A percentile compares a stretch with the other conserved stretches of the same genome.
Conservation (phyloP, 352 stramenopile species). For the Pythium graminicola region DNA sequence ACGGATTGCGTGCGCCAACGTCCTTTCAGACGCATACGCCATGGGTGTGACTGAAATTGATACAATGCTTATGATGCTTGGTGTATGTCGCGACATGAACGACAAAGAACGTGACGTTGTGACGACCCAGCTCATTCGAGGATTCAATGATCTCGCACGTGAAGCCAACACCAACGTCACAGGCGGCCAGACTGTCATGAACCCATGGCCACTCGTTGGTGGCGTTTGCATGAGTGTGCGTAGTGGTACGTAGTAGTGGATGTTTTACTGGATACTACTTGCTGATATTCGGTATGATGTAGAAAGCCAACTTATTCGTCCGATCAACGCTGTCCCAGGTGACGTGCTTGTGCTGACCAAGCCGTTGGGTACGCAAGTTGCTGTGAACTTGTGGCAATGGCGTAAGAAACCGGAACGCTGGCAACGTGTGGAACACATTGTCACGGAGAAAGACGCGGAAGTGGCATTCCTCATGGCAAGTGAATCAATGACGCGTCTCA, state of each 20-base stretch:
- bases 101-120: slow-evolving; percentile 89
- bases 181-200: slow-evolving; percentile 94
- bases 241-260: slow-evolving; percentile 37
- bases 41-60: slow-evolving; percentile 93
- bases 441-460: slow-evolving; percentile 66
- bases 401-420: slow-evolving; percentile 75
- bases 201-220: slow-evolving; percentile 94
- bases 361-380: slow-evolving; percentile 91
- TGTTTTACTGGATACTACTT: neutral
- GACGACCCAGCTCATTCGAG: slow-evolving; percentile 91
- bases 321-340: slow-evolving; percentile 81
- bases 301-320: slow-evolving; percentile 84
- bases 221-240: slow-evolving; percentile 89
- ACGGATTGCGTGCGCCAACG: slow-evolving; percentile 92
- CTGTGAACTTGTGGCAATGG: slow-evolving; percentile 92
- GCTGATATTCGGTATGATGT: neutral
- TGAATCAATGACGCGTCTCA: slow-evolving; percentile 91
- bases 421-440: slow-evolving; percentile 62
- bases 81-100: slow-evolving; percentile 89
- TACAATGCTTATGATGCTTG: slow-evolving; percentile 94
- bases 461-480: slow-evolving; percentile 88
- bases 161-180: slow-evolving; percentile 89
- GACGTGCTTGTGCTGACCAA: slow-evolving; percentile 94
- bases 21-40: slow-evolving; percentile 92
- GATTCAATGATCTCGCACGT: slow-evolving; percentile 87